These are phyloP conservation scores for Sugiyamaella boreocaroliniensis DNA, from an alignment of 805 yeast genomes.

Conservation along the genomic window DNA sequence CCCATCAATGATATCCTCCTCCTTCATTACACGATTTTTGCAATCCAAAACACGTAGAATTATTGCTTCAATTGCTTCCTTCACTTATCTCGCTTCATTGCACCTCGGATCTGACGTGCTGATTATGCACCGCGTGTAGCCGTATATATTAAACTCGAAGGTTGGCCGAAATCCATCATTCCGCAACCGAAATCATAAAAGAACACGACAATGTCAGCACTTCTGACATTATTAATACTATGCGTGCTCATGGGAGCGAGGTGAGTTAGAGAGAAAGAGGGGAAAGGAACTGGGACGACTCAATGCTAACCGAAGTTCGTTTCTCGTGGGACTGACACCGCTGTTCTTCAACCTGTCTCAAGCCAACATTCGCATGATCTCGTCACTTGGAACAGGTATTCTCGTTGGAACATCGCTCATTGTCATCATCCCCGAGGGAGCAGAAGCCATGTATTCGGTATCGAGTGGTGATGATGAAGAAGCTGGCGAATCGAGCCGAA, in stretches of 20 bases:
- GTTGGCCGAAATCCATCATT: not conserved
- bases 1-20: no score
- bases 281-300: not conserved
- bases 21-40: no score
- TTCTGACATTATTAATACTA: slow-evolving; percentile 24
- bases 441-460: slow-evolving; percentile 36
- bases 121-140: no score
- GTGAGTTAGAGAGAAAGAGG: slow-evolving; percentile 14
- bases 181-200: not conserved
- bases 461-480: slow-evolving; percentile 2
- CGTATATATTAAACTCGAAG: no score
- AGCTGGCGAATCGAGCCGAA: slow-evolving; percentile 9
- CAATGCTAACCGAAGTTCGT: slow-evolving; percentile 19
- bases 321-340: slow-evolving; percentile 30
- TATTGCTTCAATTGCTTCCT: no score
- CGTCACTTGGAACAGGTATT: slow-evolving; percentile 53
- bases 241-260: slow-evolving; percentile 26
- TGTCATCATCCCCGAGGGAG: slow-evolving; percentile 62
- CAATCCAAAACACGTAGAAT: no score
- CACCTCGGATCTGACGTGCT: no score
- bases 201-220: slow-evolving; percentile 12
- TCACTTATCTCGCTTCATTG: no score
- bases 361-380: slow-evolving; percentile 33
- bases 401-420: slow-evolving; percentile 53
- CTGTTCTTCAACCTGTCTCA: slow-evolving; percentile 28